A percentile compares a stretch with the other conserved stretches of the same genome.
These are phyloP conservation scores for Trematosphaeria pertusa DNA, from an alignment of 2,329 filamentous ascomycete genomes.

Conservation along the genomic window DNA sequence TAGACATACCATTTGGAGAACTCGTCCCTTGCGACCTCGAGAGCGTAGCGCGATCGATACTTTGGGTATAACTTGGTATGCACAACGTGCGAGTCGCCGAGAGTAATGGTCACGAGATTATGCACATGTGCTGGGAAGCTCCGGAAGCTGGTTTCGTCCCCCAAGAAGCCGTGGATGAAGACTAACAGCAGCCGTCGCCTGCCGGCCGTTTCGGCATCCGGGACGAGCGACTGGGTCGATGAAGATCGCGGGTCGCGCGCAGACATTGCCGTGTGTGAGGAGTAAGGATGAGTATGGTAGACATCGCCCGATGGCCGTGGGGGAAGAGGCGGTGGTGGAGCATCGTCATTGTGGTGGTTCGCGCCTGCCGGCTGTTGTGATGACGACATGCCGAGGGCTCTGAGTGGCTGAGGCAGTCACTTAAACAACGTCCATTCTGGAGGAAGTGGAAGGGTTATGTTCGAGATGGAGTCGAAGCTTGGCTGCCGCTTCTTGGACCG, in stretches of 20 bases:
- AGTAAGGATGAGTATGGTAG: constrained; percentile 24
- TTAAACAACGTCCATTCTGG: not conserved
- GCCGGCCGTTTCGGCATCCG: constrained; percentile 43
- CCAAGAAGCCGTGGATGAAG: constrained; percentile 91
- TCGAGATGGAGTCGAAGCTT: not conserved
- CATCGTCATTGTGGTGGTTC: constrained; percentile 13
- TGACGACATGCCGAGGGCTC: constrained; percentile 17
- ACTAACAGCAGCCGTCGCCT: constrained; percentile 72
- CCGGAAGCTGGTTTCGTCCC: constrained; percentile 84
- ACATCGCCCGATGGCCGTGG: constrained; percentile 30
- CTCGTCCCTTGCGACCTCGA: constrained; percentile 77
- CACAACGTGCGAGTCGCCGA: constrained; percentile 77
- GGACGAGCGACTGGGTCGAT: constrained; percentile 55
- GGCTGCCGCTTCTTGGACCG: not conserved
- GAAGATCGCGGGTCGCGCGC: constrained; percentile 53
- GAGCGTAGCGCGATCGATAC: constrained; percentile 76
- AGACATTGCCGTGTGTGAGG: constrained; percentile 34
- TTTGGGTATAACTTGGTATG: constrained; percentile 87
- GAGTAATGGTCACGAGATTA: constrained; percentile 69
- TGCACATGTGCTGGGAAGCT: constrained; percentile 91
- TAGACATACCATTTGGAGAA: constrained; percentile 80
- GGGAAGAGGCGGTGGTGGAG: constrained; percentile 39
- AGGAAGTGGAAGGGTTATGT: not conserved
- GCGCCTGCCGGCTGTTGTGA: constrained; percentile 11
- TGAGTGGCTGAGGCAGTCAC: not conserved